phyloP scores from a whole-genome alignment of 176 grass and related monocot genomes.

The Chloris gayana region DNA sequence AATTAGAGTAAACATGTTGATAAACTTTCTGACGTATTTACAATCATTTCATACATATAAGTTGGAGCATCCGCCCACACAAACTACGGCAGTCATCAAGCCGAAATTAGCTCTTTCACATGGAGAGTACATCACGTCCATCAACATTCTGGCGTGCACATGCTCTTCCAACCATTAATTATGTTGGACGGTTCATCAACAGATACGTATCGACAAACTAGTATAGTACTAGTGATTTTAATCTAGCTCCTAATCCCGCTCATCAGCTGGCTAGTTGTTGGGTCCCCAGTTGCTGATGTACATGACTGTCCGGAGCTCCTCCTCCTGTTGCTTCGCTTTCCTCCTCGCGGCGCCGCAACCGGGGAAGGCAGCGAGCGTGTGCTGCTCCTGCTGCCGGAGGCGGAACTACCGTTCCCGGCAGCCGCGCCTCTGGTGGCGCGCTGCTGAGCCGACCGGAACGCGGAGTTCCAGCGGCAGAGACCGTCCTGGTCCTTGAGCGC shows the following conservation, averaged over 20 bases:
- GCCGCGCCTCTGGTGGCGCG: not conserved
- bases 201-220: no score
- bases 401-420: constrained; percentile 1
- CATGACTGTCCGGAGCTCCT: constrained; percentile 60
- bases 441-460: constrained; percentile 44
- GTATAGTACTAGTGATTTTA: no score
- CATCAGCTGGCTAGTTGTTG: constrained; percentile 38
- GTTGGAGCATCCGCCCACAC: no score
- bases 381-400: not conserved
- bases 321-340: constrained; percentile 53
- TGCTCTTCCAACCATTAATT: no score
- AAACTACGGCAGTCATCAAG: no score
- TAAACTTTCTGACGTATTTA: no score
- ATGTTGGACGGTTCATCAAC: no score
- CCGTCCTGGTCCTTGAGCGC: constrained; percentile 65
- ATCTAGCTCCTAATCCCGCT: not conserved
- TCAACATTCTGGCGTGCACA: no score
- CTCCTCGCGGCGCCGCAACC: constrained; percentile 3
- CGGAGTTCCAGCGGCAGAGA: constrained; percentile 58
- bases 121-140: no score
- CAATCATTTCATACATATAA: no score
- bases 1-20: no score
- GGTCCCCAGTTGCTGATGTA: constrained; percentile 72
- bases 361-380: not conserved
- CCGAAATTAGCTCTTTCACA: no score